Base-by-base conservation (phyloP, 805 yeast genomes). In the Lipomyces yamadae region DNA sequence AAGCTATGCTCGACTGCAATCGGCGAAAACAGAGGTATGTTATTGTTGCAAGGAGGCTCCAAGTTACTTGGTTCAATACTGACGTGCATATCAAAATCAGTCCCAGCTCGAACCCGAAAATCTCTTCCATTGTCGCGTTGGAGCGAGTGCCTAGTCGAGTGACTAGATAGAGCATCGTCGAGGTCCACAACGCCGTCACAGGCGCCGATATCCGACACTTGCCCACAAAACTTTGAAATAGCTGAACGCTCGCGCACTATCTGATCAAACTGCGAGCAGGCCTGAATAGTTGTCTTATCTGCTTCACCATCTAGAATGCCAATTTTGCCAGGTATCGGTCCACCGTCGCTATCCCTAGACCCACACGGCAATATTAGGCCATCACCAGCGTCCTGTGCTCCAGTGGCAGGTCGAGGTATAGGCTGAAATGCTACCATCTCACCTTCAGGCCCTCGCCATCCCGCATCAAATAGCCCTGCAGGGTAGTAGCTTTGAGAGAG, bases 371-470 rank as follows among this genome's bases (percentile, higher is more conserved):
- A 37, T 5, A 11, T 8, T 50, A 53, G 32, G 30, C 13, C 52
- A 34, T 56, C 54, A 34, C 48, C 18, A 59, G 8, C 29, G 10
- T 33, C 24, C 10, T 11, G 18, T 32, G 55, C 39, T 13, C 34
- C 55, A 5, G 48, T n/a, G 24, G 48, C n/a, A 18, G 8, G 48
- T 13, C 39, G 13, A 37, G 13, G 13, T 18, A 18, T 42, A 54
- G 52, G 42, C 45, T 42, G 39, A 56, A 35, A n/a, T 4, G 5
- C 39, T 33, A 50, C 50, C 11, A 61, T 15, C 29, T 50, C 57
- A 18, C 62, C 65, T 7, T 61, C 54, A 6, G 32, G 34, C 4
- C 58, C 61, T 15, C 67, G 45, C 33, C 67, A 60, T 15, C 58
- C 59, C n/a, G 60, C 67, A 37, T 56, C 58, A 42, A 56, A 52